phyloP scores from a whole-genome alignment of 768 basidiomycete genomes.

The Podaxis sp. region DNA sequence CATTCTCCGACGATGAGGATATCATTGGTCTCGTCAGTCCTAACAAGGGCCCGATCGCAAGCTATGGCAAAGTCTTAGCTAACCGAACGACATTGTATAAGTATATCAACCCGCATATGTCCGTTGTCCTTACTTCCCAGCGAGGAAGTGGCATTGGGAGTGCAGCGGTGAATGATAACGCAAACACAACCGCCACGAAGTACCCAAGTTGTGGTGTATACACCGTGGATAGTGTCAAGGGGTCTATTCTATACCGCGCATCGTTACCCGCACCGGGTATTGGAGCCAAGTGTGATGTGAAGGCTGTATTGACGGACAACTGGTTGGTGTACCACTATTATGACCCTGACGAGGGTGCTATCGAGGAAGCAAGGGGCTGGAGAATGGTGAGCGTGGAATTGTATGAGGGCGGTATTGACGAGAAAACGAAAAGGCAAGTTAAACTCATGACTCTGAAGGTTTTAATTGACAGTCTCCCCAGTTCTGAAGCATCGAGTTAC shows the following conservation, averaged over 20 bases:
- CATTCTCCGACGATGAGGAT: conserved; percentile 55
- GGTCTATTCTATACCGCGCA: conserved; percentile 69
- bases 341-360: conserved; percentile 51
- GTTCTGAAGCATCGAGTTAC: conserved; percentile 45
- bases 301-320: conserved; percentile 77
- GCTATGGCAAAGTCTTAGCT: conserved; percentile 80
- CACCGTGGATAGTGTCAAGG: conserved; percentile 79
- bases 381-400: conserved; percentile 82
- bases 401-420: conserved; percentile 78
- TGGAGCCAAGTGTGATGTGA: conserved; percentile 57
- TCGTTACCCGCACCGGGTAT: conserved; percentile 40
- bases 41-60: conserved; percentile 60
- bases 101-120: conserved; percentile 84
- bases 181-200: conserved; percentile 21
- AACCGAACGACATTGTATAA: conserved; percentile 92
- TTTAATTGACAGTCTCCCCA: conserved; percentile 17
- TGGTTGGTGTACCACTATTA: conserved; percentile 92
- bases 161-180: not conserved
- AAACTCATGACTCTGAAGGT: not conserved
- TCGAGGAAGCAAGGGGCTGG: conserved; percentile 60
- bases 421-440: conserved; percentile 70
- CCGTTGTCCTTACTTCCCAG: conserved; percentile 57
- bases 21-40: conserved; percentile 54
- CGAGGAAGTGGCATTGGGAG: not conserved
- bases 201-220: conserved; percentile 58